A percentile compares a stretch with the other conserved stretches of the same genome.
phyloP scores from a whole-genome alignment of 2,329 filamentous ascomycete species.

The Fusarium tjaetaba region DNA sequence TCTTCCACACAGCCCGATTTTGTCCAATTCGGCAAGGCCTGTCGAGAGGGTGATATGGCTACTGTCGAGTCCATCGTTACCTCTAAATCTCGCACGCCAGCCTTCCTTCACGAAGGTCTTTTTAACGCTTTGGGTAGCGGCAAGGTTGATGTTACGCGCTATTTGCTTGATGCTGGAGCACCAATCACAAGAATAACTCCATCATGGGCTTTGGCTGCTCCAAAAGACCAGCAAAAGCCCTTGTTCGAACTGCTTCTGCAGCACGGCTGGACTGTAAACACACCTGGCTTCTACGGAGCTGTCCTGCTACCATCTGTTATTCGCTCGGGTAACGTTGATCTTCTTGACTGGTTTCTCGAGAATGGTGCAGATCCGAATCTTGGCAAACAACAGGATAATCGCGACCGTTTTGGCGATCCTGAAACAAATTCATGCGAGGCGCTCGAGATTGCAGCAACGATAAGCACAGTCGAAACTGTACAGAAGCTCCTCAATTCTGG shows the following conservation, averaged over 20 bases:
- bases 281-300: slow-evolving; percentile 17
- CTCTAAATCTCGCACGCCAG: slow-evolving; percentile 3
- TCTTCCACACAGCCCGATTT: neutral
- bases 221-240: neutral
- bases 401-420: slow-evolving; percentile 17
- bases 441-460: slow-evolving; percentile 17
- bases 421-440: slow-evolving; percentile 21
- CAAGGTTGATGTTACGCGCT: slow-evolving; percentile 7
- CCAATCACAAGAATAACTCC: slow-evolving; percentile 23
- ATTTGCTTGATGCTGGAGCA: slow-evolving; percentile 16
- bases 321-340: neutral
- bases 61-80: neutral
- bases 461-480: slow-evolving; percentile 1
- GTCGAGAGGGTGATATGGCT: slow-evolving; percentile 4
- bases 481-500: slow-evolving; percentile 27
- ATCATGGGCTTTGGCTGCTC: slow-evolving; percentile 2
- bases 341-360: slow-evolving; percentile 36
- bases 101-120: neutral
- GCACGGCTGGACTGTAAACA: slow-evolving; percentile 31
- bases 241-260: slow-evolving; percentile 20
- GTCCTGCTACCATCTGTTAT: slow-evolving; percentile 21
- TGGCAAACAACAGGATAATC: slow-evolving; percentile 11
- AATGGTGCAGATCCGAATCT: slow-evolving; percentile 35
- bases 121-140: slow-evolving; percentile 5
- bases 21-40: slow-evolving; percentile 13